phyloP scores from a whole-genome alignment of 148 eudicot genomes.

The Nyssa sinensis region DNA sequence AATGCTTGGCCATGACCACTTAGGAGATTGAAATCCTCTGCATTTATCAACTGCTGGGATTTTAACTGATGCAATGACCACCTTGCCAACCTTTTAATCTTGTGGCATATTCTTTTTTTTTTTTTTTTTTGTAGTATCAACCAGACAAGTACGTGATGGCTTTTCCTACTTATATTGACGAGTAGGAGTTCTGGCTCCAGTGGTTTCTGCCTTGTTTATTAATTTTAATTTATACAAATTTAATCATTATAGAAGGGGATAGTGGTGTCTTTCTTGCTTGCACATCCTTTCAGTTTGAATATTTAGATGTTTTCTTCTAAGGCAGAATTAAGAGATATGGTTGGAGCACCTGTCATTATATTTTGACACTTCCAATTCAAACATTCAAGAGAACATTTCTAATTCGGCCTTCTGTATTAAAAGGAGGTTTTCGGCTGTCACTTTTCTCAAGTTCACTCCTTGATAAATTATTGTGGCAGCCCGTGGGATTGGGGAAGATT shows the following conservation, averaged over 20 bases:
- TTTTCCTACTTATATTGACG: too few species aligned
- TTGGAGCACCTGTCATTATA: neutral
- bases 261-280: neutral
- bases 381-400: neutral
- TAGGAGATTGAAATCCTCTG: too few species aligned
- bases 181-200: neutral
- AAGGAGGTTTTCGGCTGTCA: neutral
- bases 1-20: too few species aligned
- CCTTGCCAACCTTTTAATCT: too few species aligned
- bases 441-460: neutral
- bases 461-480: conserved; percentile 47
- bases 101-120: too few species aligned
- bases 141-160: neutral
- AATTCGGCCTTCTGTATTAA: neutral
- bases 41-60: too few species aligned
- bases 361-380: neutral
- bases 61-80: too few species aligned
- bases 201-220: neutral
- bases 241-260: neutral
- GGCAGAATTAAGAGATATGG: neutral
- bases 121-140: neutral
- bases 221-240: neutral
- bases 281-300: neutral
- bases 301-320: too few species aligned
- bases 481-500: conserved; percentile 92